Evolutionary conservation across 106 monocot species (phyloP), one percentile per base, ranked within the genome.

Genomic region (Vanilla planifolia): DNA sequence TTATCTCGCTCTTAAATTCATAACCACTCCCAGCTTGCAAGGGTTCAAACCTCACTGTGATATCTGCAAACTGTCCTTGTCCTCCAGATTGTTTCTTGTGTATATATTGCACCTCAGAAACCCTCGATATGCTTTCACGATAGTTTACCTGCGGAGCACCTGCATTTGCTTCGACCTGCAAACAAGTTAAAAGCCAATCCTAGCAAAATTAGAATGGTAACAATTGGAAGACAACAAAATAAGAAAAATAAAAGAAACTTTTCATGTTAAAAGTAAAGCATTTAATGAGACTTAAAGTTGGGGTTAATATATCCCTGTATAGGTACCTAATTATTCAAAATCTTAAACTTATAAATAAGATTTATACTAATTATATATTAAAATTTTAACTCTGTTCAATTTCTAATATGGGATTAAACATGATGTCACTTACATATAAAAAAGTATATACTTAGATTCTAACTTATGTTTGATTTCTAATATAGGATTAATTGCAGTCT

Each of bases 41-140:
- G 0, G 96, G 96, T 70, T 98, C 96, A 21, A 98, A 98, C 64
- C 96, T 77, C 26, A 98, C 87, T 0, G 79, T 88, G 42, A 98
- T 82, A 48, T 98, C 96, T 4, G 96, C 96, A 43, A 98, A 98
- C 40, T 98, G 91, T 9, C 96, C 96, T 60, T 77, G 77, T 2
- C 96, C 96, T 23, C 96, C 96, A 17, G 96, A 91, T 61, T 98
- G 96, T 59, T 98, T 98, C 66, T 96, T 96, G 76, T 96, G 96
- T 20, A 84, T 60, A 47, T 96, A 96, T 47, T 82, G 67, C 51
- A 91, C 84, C 64, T 96, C 87, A 29, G 81, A 55, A 10, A 79
- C 26, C 56, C 55, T 86, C 6, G 96, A 96, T 27, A 96, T 96
- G 77, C 96, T 96, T 59, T 96, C 96, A 45, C 91, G 78, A 70